phyloP scores from a whole-genome alignment of 2,329 filamentous ascomycete genomes.

The Byssochlamys sp. region DNA sequence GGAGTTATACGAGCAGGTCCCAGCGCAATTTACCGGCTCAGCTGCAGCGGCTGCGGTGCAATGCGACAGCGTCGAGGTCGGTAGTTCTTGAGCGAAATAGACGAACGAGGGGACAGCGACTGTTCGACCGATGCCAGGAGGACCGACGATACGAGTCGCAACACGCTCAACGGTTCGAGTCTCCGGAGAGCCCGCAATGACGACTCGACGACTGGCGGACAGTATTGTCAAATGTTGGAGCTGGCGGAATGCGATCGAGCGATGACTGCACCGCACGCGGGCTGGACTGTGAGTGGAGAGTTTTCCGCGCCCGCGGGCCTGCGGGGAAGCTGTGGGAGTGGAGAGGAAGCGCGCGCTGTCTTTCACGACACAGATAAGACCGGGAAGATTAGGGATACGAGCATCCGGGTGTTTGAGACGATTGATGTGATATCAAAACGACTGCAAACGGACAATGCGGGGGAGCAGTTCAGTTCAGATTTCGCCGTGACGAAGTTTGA shows the following conservation, averaged over 20 bases:
- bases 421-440: background rate
- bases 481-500: background rate
- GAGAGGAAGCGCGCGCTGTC: background rate
- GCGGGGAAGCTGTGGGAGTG: background rate
- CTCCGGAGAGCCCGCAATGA: background rate
- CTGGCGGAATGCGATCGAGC: background rate
- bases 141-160: background rate
- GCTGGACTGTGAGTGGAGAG: background rate
- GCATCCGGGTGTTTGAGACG: background rate
- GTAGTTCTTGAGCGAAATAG: background rate
- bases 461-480: background rate
- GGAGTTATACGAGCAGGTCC: background rate
- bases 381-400: background rate
- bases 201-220: background rate
- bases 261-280: background rate
- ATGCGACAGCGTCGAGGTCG: background rate
- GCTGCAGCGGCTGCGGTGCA: background rate
- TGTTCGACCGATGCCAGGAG: too few species aligned
- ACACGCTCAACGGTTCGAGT: background rate
- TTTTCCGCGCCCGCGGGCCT: background rate
- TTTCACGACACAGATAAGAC: background rate
- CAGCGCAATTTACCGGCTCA: background rate
- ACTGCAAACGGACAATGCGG: background rate
- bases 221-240: background rate
- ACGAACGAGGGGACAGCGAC: too few species aligned